A percentile compares a stretch with the other conserved stretches of the same genome.
Evolutionary conservation across 176 grass and related monocot genomes (phyloP).

Genomic region (Aegilops bicornis): DNA sequence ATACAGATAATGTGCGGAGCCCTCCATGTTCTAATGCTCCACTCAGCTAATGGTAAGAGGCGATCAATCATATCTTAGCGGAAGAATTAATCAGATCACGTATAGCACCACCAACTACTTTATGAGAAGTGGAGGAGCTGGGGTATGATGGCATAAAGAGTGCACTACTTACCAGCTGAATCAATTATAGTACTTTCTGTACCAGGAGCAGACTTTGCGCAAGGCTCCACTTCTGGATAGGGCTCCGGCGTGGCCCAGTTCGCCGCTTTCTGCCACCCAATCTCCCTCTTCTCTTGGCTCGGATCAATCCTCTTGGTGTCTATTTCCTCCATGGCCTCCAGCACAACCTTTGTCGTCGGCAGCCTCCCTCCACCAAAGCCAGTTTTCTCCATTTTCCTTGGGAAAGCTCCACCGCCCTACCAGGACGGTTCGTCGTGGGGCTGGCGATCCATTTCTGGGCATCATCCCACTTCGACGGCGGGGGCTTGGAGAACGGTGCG

Average conservation of each 20-base stretch:
- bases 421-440: slow-evolving; percentile 47
- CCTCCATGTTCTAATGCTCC: slow-evolving; percentile 18
- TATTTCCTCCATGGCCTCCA: slow-evolving; percentile 80
- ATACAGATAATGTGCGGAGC: background rate
- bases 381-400: slow-evolving; percentile 59
- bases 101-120: background rate
- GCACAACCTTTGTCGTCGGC: slow-evolving; percentile 64
- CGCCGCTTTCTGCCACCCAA: slow-evolving; percentile 44
- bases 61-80: background rate
- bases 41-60: background rate
- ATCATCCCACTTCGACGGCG: slow-evolving; percentile 95
- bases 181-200: slow-evolving; percentile 45
- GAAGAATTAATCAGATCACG: background rate
- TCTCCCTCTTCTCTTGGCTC: slow-evolving; percentile 77
- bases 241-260: slow-evolving; percentile 56
- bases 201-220: slow-evolving; percentile 40
- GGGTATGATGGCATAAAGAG: slow-evolving; percentile 11
- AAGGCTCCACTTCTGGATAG: slow-evolving; percentile 50
- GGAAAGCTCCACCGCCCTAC: slow-evolving; percentile 29
- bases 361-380: slow-evolving; percentile 37
- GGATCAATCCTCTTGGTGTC: slow-evolving; percentile 87
- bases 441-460: slow-evolving; percentile 99
- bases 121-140: slow-evolving; percentile 1
- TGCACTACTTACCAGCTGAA: slow-evolving; percentile 63
- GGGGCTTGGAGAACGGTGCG: slow-evolving; percentile 70